Evolutionary conservation across 129 eudicot genomes (phyloP).

Genomic region (Pseudognaphalium luteoalbum): DNA sequence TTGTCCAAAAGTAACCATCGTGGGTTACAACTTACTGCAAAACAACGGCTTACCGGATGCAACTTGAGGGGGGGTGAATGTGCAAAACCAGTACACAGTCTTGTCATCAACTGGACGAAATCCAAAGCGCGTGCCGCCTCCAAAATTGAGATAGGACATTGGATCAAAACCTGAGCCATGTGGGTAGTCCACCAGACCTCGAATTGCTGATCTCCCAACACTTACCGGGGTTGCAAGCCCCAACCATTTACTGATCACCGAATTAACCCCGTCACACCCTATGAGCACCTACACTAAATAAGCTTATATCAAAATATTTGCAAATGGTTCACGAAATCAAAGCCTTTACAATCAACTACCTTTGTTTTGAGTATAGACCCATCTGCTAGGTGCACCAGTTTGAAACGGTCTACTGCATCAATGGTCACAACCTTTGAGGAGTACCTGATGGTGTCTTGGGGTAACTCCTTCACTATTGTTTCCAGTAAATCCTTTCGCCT

Average conservation of each 20-base stretch:
- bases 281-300: constrained; percentile 53
- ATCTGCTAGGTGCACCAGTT: constrained; percentile 66
- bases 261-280: constrained; percentile 77
- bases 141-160: constrained; percentile 37
- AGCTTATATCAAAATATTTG: not conserved
- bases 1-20: too few relatives aligned
- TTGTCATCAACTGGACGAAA: constrained; percentile 55
- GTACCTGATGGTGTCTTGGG: constrained; percentile 57
- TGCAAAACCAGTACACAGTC: constrained; percentile 64
- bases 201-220: constrained; percentile 56
- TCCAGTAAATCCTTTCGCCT: constrained; percentile 61
- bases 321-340: not conserved
- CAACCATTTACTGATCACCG: constrained; percentile 58
- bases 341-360: constrained; percentile 17
- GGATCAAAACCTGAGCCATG: constrained; percentile 55
- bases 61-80: constrained; percentile 38
- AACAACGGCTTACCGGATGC: constrained; percentile 41
- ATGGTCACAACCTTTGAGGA: constrained; percentile 64
- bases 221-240: constrained; percentile 50
- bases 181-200: constrained; percentile 61
- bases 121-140: constrained; percentile 58
- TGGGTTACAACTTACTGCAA: not conserved
- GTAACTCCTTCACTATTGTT: constrained; percentile 48
- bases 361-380: constrained; percentile 58
- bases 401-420: constrained; percentile 50